These are phyloP conservation scores for Xylaria sp. DNA, from an alignment of 2,329 filamentous ascomycete species.

Conservation along the genomic window DNA sequence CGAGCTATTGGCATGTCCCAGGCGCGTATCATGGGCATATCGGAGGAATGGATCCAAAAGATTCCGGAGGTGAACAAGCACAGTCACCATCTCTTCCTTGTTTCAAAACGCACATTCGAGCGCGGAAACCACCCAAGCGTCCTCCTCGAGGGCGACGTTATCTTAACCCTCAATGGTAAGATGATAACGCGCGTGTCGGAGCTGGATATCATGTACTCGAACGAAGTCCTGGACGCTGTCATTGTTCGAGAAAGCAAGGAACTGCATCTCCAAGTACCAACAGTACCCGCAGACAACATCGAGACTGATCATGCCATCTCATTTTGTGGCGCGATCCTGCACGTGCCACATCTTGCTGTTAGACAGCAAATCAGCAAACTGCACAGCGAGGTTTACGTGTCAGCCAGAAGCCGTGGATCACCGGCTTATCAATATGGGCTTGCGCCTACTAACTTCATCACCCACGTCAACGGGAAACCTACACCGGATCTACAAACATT, in stretches of 20 bases:
- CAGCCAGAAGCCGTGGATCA: conserved; percentile 82
- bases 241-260: conserved; percentile 88
- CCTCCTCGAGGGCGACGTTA: conserved; percentile 89
- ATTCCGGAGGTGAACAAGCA: conserved; percentile 89
- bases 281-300: conserved; percentile 86
- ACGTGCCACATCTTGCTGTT: conserved; percentile 94
- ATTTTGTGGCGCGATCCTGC: conserved; percentile 94
- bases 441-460: conserved; percentile 96
- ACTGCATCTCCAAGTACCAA: conserved; percentile 79
- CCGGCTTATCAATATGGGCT: conserved; percentile 91
- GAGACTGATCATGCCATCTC: conserved; percentile 92
- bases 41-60: conserved; percentile 93
- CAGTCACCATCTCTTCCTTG: conserved; percentile 97
- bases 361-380: conserved; percentile 97
- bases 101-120: conserved; percentile 85
- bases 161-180: conserved; percentile 89
- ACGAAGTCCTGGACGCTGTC: conserved; percentile 82
- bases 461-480: conserved; percentile 88
- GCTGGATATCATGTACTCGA: conserved; percentile 95
- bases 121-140: conserved; percentile 61
- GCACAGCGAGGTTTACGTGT: conserved; percentile 96
- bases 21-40: conserved; percentile 95
- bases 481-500: conserved; percentile 87
- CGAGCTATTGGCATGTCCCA: conserved; percentile 97
- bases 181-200: conserved; percentile 94